Evolutionary conservation across 2,329 filamentous ascomycete genomes (phyloP).

Genomic region (Teratosphaeria zuluensis): DNA sequence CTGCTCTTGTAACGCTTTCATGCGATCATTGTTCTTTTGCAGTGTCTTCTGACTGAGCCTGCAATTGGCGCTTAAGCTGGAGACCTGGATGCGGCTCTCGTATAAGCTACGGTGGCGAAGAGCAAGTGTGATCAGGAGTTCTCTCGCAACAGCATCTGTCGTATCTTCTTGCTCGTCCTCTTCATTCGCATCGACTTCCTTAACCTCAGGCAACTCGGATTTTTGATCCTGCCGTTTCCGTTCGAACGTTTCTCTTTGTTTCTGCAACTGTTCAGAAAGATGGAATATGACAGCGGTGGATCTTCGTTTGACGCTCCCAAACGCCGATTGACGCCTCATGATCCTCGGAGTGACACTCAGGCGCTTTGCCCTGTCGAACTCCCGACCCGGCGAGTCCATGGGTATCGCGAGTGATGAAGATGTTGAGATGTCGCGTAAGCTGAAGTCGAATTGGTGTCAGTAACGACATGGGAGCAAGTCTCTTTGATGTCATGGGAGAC

Average conservation of each 20-base stretch:
- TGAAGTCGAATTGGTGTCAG: background rate
- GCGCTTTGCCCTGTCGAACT: background rate
- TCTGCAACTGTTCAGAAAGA: background rate
- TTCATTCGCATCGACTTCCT: background rate
- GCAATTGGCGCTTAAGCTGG: background rate
- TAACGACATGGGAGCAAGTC: background rate
- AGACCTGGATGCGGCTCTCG: background rate
- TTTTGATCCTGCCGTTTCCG: background rate
- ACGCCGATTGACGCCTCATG: background rate
- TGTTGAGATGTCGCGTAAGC: background rate
- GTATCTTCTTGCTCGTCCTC: background rate
- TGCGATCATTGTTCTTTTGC: background rate
- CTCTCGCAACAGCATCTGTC: background rate
- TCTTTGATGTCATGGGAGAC: background rate
- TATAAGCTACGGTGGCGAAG: background rate
- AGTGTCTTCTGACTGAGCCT: background rate
- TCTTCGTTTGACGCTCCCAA: background rate
- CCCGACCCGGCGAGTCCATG: background rate
- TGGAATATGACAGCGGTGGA: background rate
- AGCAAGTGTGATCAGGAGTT: background rate
- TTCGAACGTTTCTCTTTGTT: background rate
- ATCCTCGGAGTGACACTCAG: background rate
- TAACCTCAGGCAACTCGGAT: background rate
- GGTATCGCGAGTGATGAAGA: background rate
- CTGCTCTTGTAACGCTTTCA: background rate